phyloP scores from a whole-genome alignment of 495 filamentous ascomycete species.

The Trichoderma parareesei region DNA sequence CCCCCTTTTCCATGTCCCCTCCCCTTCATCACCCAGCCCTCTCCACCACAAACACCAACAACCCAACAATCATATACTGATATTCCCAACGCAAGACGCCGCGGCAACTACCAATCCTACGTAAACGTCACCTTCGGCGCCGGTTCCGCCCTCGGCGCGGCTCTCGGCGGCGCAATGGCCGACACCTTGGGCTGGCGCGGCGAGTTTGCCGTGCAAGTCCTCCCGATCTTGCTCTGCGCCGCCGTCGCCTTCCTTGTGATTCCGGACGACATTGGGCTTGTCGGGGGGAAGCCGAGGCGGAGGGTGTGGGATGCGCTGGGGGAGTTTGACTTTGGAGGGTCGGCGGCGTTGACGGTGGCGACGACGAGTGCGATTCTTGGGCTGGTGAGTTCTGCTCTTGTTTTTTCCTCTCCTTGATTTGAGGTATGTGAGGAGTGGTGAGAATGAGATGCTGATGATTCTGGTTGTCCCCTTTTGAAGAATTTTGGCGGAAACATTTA shows the following conservation, averaged over 20 bases:
- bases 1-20: too few species aligned
- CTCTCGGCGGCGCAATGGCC: conserved; percentile 64
- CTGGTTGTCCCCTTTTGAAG: conserved; percentile 19
- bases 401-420: neutral
- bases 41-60: too few species aligned
- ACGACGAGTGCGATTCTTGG: conserved; percentile 65
- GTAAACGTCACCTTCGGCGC: conserved; percentile 62
- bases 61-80: too few species aligned
- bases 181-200: conserved; percentile 69
- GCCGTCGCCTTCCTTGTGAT: conserved; percentile 46
- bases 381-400: conserved; percentile 34
- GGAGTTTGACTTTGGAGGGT: conserved; percentile 61
- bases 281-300: conserved; percentile 40
- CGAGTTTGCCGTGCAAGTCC: conserved; percentile 60
- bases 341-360: conserved; percentile 51
- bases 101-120: conserved; percentile 68
- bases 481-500: conserved; percentile 73
- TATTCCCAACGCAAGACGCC: conserved; percentile 26
- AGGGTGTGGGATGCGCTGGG: conserved; percentile 50
- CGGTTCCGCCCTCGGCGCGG: conserved; percentile 56
- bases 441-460: neutral
- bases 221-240: conserved; percentile 52
- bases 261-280: conserved; percentile 52
- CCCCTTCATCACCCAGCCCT: too few species aligned
- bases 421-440: neutral